Base-by-base conservation (phyloP, 2,329 filamentous ascomycete species). In the Diaporthe ampelina region DNA sequence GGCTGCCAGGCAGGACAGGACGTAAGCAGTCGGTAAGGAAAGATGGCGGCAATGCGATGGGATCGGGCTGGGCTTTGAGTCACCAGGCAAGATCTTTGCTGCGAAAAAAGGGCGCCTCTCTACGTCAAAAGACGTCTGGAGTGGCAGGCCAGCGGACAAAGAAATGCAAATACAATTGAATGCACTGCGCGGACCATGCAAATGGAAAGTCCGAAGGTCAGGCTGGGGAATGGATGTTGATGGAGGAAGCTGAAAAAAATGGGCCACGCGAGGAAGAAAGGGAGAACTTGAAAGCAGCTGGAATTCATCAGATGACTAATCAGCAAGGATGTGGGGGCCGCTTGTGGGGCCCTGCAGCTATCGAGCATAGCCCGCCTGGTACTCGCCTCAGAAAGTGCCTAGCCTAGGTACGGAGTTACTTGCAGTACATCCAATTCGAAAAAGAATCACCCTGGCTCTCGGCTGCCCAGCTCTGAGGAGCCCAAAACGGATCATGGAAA, bases 241-340 rank as follows among this genome's bases (percentile, higher is more conserved):
- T 52, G 71, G 72, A 68, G 70, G 58, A 72, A 72, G 74, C 69
- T 63, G 72, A 63, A 75, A 76, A 72, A 67, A 73, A 70, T 74
- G 69, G 74, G 69, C 70, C 72, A 70, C 45, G 57, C 24, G 58
- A 56, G 40, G 76, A 72, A 50, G 57, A 71, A 77, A 76, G 65
- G 70, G 68, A 61, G 37, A 70, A 63, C 43, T 65, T 45, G 63
- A 73, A 73, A 52, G 45, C 61, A 63, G 59, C 63, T 50, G 63
- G 63, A 68, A 54, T 67, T 29, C 48, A n/a, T n/a, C 4, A 21
- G 40, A 54, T 68, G 63, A 68, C 63, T 68, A 68, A 68, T 26
- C 63, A 37, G 32, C 63, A 54, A 26, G 48, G 63, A 32, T 5
- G 11, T 37, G 45, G 45, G 17, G 45, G 45, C 45, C 48, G 29